phyloP scores from a whole-genome alignment of 2,329 filamentous ascomycete species.

The Pestalotiopsis sp. region DNA sequence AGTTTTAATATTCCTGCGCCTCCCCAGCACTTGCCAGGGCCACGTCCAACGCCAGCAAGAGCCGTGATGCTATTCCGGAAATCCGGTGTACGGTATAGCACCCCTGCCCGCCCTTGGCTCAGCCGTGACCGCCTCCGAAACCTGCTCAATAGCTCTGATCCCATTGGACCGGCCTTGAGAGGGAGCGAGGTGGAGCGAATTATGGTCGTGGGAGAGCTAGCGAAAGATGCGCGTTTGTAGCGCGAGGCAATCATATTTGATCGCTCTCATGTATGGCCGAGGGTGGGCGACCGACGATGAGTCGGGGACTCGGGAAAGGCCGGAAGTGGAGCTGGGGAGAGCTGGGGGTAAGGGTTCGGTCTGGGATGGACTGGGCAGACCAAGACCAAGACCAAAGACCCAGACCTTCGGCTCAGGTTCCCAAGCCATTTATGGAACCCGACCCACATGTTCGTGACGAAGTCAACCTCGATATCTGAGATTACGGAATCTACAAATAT shows the following conservation, averaged over 20 bases:
- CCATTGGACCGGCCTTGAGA: neutral
- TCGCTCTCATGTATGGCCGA: constrained; percentile 3
- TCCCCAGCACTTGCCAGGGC: neutral
- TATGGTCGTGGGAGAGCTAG: neutral
- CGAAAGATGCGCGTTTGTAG: neutral
- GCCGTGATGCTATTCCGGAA: constrained; percentile 2
- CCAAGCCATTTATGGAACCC: neutral
- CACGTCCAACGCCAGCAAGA: neutral
- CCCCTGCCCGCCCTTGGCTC: neutral
- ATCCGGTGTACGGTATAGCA: neutral
- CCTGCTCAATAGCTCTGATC: neutral
- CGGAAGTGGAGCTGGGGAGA: constrained; percentile 2
- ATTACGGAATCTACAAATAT: neutral
- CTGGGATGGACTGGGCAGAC: neutral
- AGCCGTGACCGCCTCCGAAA: neutral
- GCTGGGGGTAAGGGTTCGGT: neutral
- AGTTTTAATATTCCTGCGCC: neutral
- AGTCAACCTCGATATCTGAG: neutral
- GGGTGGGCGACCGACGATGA: neutral
- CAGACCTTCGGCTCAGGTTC: neutral
- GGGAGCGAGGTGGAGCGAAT: neutral
- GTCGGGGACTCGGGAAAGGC: constrained; percentile 3
- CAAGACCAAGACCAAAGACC: neutral
- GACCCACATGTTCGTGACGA: neutral
- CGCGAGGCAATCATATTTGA: neutral